Conservation (phyloP, 352 stramenopile species). For the Phytopythium oedochilum region DNA sequence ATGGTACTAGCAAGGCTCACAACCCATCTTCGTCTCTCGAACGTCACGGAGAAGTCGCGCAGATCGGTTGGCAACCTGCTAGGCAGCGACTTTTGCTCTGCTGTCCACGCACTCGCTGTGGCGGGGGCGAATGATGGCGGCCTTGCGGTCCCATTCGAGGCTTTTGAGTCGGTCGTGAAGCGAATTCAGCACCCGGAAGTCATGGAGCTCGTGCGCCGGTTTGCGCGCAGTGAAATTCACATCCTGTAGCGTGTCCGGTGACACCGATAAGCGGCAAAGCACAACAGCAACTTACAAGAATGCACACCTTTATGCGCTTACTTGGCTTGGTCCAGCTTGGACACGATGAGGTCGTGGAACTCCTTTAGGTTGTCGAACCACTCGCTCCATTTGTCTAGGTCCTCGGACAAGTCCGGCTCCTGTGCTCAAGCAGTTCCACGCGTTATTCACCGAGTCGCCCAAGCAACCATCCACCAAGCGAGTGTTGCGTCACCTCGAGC, state of each 20-base stretch:
- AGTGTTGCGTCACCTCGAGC: constrained; percentile 53
- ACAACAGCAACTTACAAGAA: too few relatives aligned
- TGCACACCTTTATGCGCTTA: too few relatives aligned
- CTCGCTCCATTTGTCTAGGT: constrained; percentile 74
- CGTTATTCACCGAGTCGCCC: too few relatives aligned
- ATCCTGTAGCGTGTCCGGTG: constrained; percentile 31
- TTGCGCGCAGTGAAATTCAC: constrained; percentile 44
- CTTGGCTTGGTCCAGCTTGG: constrained; percentile 20
- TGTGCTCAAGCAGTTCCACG: constrained; percentile 7
- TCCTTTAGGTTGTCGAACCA: constrained; percentile 79
- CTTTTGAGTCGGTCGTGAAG: constrained; percentile 1
- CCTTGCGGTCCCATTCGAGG: constrained; percentile 1
- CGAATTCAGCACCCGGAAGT: constrained; percentile 17
- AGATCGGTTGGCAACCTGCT: constrained; percentile 1
- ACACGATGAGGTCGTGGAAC: constrained; percentile 45
- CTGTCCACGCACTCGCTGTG: neutral
- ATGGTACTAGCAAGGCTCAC: constrained; percentile 37
- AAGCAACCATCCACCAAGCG: too few relatives aligned
- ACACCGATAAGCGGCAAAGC: neutral
- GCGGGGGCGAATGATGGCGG: neutral
- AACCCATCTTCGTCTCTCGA: constrained; percentile 22
- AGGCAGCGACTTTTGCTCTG: constrained; percentile 3
- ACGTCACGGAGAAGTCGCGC: neutral
- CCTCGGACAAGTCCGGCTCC: constrained; percentile 67
- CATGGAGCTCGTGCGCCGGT: constrained; percentile 45